Evolutionary conservation across 305 asterid genomes (phyloP).

Genomic region (Solanum aculeatissimum): DNA sequence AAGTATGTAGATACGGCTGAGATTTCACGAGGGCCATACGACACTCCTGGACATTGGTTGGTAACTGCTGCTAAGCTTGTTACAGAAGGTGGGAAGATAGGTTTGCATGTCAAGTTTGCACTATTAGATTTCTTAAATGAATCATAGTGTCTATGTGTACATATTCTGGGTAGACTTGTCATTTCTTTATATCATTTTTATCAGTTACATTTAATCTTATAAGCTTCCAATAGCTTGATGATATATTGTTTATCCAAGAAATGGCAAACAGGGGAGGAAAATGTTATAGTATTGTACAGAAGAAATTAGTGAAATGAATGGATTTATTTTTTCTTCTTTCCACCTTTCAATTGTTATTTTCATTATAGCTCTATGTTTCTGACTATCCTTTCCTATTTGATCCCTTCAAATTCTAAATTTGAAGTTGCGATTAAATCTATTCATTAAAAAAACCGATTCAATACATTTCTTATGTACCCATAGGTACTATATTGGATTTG

Average conservation of each 20-base stretch:
- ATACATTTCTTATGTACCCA: neutral
- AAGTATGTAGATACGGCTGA: slow-evolving; percentile 62
- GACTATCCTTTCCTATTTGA: neutral
- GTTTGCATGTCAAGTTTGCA: slow-evolving; percentile 90
- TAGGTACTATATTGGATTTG: neutral
- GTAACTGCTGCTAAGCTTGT: slow-evolving; percentile 90
- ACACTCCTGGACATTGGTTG: slow-evolving; percentile 92
- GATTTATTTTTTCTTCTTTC: neutral
- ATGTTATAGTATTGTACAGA: neutral
- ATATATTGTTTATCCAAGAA: neutral
- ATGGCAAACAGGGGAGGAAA: neutral
- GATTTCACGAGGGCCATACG: slow-evolving; percentile 79
- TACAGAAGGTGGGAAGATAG: slow-evolving; percentile 69
- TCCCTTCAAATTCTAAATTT: neutral
- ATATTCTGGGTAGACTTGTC: slow-evolving; percentile 4
- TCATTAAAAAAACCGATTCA: neutral
- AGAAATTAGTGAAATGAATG: neutral
- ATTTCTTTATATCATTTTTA: neutral
- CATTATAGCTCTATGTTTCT: neutral
- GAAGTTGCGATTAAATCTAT: neutral
- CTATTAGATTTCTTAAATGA: slow-evolving; percentile 57
- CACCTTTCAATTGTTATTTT: neutral
- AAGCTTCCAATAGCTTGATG: neutral
- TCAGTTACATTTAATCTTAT: neutral
- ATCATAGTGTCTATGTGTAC: slow-evolving; percentile 20